Evolutionary conservation across 768 basidiomycete species (phyloP), one percentile per base, ranked within the genome.

Genomic region (Lyophyllum shimeji): DNA sequence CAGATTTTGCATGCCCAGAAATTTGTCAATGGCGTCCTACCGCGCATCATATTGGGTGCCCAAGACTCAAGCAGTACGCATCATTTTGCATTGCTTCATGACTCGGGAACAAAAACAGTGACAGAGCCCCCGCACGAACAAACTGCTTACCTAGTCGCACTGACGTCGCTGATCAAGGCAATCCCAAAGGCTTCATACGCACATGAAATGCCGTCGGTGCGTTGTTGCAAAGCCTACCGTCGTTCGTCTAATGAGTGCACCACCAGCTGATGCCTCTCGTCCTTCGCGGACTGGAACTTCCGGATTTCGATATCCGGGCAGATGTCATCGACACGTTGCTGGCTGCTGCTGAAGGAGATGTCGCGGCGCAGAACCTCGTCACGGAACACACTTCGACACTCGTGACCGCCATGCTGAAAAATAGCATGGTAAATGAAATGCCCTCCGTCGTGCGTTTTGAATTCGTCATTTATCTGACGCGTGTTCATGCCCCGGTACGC

Each of bases 241-340:
- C 12, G 44, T 27, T 21, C 3, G 27, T 37, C 46, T 29, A 20
- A 39, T 31, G 39, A 31, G 17, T 29, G 17, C 44, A 40, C 25
- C 29, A 24, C 18, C 43, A 98, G 95, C 81, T 98, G 12, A 82
- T 98, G 61, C 95, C 97, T 0, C 78, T 98, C 13, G 77, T 99
- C 4, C 74, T 99, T 42, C 89, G 90, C 15, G 89, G 93, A 3
- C 81, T 98, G 17, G 85, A 90, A 40, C 73, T 97, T 3, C 83
- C 86, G 3, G 87, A 93, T 67, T 70, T 82, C 8, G 78, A 82
- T 24, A 84, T 95, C 57, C 86, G 93, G 21, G 78, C 82, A 15
- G 86, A 89, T 71, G 87, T 95, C 47, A 89, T 98, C 53, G 84
- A 90, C 51, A 89, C 87, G 8, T 78, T 98, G 34, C 78, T 84